Evolutionary conservation across 495 filamentous ascomycete species (phyloP).

Genomic region (Talaromyces proteolyticus): DNA sequence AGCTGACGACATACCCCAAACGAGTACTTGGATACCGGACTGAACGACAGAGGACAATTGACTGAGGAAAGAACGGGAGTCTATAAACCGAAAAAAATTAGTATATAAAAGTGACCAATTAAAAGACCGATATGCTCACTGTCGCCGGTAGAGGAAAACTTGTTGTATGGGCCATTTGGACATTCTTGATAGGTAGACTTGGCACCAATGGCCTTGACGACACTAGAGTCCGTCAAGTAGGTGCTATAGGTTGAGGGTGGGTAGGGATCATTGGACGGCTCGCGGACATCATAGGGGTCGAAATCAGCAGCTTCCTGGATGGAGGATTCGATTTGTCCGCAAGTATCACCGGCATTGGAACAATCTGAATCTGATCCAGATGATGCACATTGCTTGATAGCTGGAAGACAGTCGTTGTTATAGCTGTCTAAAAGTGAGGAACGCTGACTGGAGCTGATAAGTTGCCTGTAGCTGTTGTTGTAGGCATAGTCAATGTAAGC

Average conservation of each 20-base stretch:
- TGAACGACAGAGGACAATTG: conserved; percentile 45
- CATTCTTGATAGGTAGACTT: conserved; percentile 41
- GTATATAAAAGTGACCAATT: not conserved
- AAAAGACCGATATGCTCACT: conserved; percentile 23
- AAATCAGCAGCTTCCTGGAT: conserved; percentile 26
- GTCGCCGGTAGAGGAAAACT: conserved; percentile 42
- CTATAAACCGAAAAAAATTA: conserved; percentile 12
- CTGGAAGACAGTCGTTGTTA: conserved; percentile 32
- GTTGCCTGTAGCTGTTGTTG: conserved; percentile 43
- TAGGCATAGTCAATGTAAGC: conserved; percentile 45
- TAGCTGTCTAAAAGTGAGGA: conserved; percentile 29
- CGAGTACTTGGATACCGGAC: conserved; percentile 38
- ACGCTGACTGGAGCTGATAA: conserved; percentile 39
- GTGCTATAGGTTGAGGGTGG: conserved; percentile 40
- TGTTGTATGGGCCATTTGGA: conserved; percentile 26
- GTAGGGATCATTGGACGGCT: conserved; percentile 33
- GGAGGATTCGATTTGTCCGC: conserved; percentile 39
- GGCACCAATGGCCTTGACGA: conserved; percentile 48
- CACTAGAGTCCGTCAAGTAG: conserved; percentile 31
- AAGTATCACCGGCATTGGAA: conserved; percentile 32
- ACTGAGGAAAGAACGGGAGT: conserved; percentile 39
- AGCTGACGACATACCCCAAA: no score
- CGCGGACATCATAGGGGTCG: conserved; percentile 48
- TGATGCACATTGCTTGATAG: conserved; percentile 26
- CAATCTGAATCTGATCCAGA: conserved; percentile 33